phyloP scores from a whole-genome alignment of 371 early-diverging fungal species.

The Mycotypha africana region DNA sequence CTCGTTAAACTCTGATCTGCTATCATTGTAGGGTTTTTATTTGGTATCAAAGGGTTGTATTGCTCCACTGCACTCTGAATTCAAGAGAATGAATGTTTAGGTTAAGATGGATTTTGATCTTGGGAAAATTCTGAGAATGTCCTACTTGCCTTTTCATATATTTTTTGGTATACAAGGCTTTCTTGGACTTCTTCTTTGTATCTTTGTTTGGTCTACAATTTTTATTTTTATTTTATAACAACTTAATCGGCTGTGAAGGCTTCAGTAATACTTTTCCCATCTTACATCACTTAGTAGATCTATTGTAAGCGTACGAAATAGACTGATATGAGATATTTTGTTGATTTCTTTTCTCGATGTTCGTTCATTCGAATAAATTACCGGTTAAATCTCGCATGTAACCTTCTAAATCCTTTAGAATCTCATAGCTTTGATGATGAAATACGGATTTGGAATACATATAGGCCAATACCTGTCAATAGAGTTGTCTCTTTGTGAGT shows the following conservation, averaged over 20 bases:
- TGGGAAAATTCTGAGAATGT: background rate
- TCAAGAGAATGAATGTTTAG: no score
- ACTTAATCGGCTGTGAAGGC: no score
- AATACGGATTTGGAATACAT: conserved; percentile 73
- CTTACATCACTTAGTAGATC: no score
- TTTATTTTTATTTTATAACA: no score
- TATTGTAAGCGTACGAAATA: no score
- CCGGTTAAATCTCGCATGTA: conserved; percentile 69
- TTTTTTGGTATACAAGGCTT: conserved; percentile 22
- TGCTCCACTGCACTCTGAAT: conserved; percentile 19
- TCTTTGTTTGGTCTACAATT: conserved; percentile 40
- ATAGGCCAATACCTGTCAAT: conserved; percentile 51
- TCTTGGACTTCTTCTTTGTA: conserved; percentile 35
- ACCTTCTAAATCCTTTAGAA: conserved; percentile 71
- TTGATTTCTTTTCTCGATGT: no score
- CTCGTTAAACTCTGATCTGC: background rate
- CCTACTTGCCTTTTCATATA: conserved; percentile 19
- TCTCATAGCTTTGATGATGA: conserved; percentile 72
- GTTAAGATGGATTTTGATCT: no score
- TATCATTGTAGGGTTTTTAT: background rate
- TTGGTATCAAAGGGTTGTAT: conserved; percentile 24
- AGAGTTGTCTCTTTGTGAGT: no score
- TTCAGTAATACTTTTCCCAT: no score
- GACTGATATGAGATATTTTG: no score
- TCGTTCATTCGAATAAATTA: no score